These are phyloP conservation scores for Grigorovia transvaalensis DNA, from an alignment of 805 yeast genomes.

Conservation along the genomic window DNA sequence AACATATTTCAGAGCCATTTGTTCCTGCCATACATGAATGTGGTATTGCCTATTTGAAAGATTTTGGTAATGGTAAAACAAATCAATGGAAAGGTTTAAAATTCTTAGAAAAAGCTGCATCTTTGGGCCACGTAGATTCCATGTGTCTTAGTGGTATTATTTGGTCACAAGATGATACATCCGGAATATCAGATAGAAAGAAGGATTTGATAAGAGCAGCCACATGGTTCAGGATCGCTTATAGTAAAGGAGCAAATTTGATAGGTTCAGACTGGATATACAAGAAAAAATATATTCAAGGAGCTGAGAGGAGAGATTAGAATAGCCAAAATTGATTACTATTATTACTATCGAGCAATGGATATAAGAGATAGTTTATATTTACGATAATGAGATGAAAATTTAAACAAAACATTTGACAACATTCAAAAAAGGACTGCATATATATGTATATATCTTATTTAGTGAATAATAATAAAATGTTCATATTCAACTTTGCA, in stretches of 20 bases:
- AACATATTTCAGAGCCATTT: slow-evolving; percentile 33
- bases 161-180: slow-evolving; percentile 48
- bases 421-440: too few species aligned
- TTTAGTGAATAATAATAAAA: not conserved
- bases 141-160: slow-evolving; percentile 58
- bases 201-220: slow-evolving; percentile 56
- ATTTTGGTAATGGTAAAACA: slow-evolving; percentile 38
- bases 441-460: not conserved
- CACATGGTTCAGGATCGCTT: slow-evolving; percentile 59
- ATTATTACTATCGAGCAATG: too few species aligned
- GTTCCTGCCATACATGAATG: slow-evolving; percentile 50
- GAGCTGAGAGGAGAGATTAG: not conserved
- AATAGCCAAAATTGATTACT: not conserved
- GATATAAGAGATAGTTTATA: too few species aligned
- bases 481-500: slow-evolving; percentile 1
- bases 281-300: slow-evolving; percentile 49
- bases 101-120: slow-evolving; percentile 53
- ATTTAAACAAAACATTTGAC: too few species aligned
- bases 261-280: slow-evolving; percentile 70
- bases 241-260: slow-evolving; percentile 46
- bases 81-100: slow-evolving; percentile 50
- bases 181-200: slow-evolving; percentile 33
- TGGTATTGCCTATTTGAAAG: slow-evolving; percentile 46
- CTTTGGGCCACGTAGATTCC: slow-evolving; percentile 57
- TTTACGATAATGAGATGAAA: too few species aligned